Base-by-base conservation (phyloP, 768 basidiomycete species). In the Pleurotus sapidus region DNA sequence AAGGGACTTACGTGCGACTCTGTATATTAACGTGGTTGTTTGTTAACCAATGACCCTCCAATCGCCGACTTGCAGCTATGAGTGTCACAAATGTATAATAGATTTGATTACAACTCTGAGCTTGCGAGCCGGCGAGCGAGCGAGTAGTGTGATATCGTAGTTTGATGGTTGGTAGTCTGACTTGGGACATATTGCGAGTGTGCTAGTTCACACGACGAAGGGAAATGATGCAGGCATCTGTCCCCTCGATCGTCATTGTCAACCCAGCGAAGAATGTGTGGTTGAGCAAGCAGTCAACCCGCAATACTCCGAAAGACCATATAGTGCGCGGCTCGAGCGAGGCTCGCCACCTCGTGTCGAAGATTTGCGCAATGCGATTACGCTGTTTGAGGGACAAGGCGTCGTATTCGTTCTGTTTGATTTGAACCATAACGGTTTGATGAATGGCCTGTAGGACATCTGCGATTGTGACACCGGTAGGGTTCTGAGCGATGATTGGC, bases 201-300 rank as follows among this genome's bases (percentile, higher is more conserved):
- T 7, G 17, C 48, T 49, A 49, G 11, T 49, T 49, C 48, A 34
- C 23, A 23, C 59, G 59, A 47, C 49, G 42, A 49, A 86, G 66
- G 47, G 81, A 78, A 65, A 86, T 58, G 45, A 84, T 75, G 66
- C 77, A 80, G 5, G 73, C 72, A 46, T 67, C 65, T 4, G 75
- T 72, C 42, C 64, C 64, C 24, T 71, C 70, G 25, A 69, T 61
- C 30, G 73, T 74, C 15, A 73, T 63, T 7, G 80, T 74, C 51
- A 86, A 66, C n/a, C 84, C 84, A 5, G 74, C 81, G 56, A 85
- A 86, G 49, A 71, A 55, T 12, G 76, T 78, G 49, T 80, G 80
- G 49, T 70, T 68, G 38, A 81, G 70, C 24, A 86, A 59, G 61
- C 73, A 81, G 56, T 86, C 84, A 24, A 77, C 68, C 27, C 82